Evolutionary conservation across 106 monocot species (phyloP).

Genomic region (Cymbidium sinense): DNA sequence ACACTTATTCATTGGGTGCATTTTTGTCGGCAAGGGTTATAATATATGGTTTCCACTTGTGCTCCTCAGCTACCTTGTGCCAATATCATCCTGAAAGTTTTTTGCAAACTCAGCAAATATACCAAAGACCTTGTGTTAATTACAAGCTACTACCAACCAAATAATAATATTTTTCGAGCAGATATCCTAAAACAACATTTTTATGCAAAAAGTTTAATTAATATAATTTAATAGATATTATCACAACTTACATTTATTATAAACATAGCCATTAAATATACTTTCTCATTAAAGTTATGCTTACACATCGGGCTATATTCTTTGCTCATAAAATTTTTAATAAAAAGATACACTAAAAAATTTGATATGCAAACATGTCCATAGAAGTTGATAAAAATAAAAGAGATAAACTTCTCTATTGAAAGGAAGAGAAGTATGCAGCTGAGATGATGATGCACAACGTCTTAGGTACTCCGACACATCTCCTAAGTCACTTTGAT

Average conservation of each 20-base stretch:
- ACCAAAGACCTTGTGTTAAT: background rate
- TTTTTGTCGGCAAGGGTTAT: slow-evolving; percentile 99
- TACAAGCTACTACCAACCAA: background rate
- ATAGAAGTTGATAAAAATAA: too few relatives aligned
- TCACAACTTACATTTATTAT: background rate
- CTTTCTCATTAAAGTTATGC: background rate
- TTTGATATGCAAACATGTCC: background rate
- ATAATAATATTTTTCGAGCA: background rate
- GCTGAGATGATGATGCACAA: too few relatives aligned
- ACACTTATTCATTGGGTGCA: slow-evolving; percentile 99
- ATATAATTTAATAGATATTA: background rate
- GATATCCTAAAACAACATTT: background rate
- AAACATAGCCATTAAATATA: background rate
- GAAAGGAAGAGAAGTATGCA: too few relatives aligned
- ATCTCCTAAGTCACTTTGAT: too few relatives aligned
- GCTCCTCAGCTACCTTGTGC: slow-evolving; percentile 87
- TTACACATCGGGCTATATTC: background rate
- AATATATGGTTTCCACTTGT: slow-evolving; percentile 61
- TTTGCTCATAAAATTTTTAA: background rate
- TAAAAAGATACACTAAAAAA: background rate
- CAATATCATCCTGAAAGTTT: slow-evolving; percentile 80
- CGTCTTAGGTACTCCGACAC: too few relatives aligned
- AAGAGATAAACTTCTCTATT: too few relatives aligned
- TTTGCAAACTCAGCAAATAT: background rate
- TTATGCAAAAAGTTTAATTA: too few relatives aligned